Evolutionary conservation across 1,284 basidiomycete genomes (phyloP), one percentile per base, ranked within the genome.

Genomic region (Austropuccinia psidii): DNA sequence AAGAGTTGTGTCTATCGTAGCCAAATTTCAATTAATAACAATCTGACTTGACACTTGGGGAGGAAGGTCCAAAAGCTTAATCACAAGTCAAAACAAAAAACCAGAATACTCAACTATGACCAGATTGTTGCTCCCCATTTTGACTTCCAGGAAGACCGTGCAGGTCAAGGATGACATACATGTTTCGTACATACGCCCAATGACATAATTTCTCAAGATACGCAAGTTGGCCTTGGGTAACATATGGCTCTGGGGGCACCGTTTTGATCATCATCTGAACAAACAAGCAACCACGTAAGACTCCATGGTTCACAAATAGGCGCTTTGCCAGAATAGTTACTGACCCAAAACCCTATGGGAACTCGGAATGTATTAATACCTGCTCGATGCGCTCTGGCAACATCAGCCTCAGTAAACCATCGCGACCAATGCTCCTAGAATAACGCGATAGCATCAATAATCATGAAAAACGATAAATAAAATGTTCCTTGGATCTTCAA

Each of bases 101-200:
- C 21, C 4, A n/a, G n/a, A n/a, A n/a, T 3, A 69, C 54, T 24
- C 54, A 57, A 69, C 70, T 64, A 21, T 47, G 77, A 19, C 79
- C 79, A 27, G 76, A 77, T 27, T 76, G 75, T 65, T 79, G 76
- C 60, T 79, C 79, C 24, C 79, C 79, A 74, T 79, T 79, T 76
- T 83, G 82, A n/a, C 79, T 80, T 49, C 82, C 82, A 17, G 82
- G 82, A 70, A 83, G 77, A 37, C 81, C 82, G 76, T 83, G 82
- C 41, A 82, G 75, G 70, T 83, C 82, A 58, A 83, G 77, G 74
- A 82, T 75, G 45, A 80, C 80, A 74, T 82, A 82, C 78, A 83
- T 82, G 60, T 77, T 77, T 49, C 81, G 79, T 21, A 75, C 74
- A 76, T 82, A 79, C 77, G 39, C 58, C 76, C 35, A 78, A 69